Evolutionary conservation across 805 yeast species (phyloP), one percentile per base, ranked within the genome.

Genomic region (Suhomyces xylopsoci): DNA sequence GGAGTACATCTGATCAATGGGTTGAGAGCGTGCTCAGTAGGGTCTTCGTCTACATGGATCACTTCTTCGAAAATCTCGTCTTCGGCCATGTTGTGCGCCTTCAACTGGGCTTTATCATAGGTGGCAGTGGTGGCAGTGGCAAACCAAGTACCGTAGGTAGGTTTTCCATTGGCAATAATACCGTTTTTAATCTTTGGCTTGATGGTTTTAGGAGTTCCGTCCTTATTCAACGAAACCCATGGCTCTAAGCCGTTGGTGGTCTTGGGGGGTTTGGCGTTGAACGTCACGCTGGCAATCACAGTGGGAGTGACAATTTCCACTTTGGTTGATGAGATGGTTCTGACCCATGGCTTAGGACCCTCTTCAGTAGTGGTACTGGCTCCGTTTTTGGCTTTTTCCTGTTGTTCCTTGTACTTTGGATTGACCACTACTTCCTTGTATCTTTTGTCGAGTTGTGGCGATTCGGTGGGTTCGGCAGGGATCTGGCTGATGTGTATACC

Each of bases 1-100:
- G 97, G 97, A 3, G 91, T 88, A 71, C 97, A 90, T 70, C 97
- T 79, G 62, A 89, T 79, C 47, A 90, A 67, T 0, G 97, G 97
- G 63, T 85, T 88, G 65, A 90, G 74, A 17, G 79, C 71, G 25
- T 83, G 85, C 62, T 88, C 86, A 0, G 88, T 82, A n/a, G 78
- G 77, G 66, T 88, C 96, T 67, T 90, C 96, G 5, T 81, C 84
- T 20, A 80, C 64, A 60, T 65, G 78, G 19, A 68, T 62, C 43
- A 81, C 83, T 58, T 90, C 90, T 51, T 74, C 79, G 60, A 78
- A 81, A 1, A 71, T 62, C 25, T 84, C 87, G 57, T 76, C 85
- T 1, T 82, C 84, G 20, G 74, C 81, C 85, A 88, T 79, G 63
- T 87, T 87, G 57, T 87, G 90, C 1, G 91, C 93, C 61, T 85